These are phyloP conservation scores for Colletotrichum lini DNA, from an alignment of 2,329 filamentous ascomycete genomes.

Conservation along the genomic window DNA sequence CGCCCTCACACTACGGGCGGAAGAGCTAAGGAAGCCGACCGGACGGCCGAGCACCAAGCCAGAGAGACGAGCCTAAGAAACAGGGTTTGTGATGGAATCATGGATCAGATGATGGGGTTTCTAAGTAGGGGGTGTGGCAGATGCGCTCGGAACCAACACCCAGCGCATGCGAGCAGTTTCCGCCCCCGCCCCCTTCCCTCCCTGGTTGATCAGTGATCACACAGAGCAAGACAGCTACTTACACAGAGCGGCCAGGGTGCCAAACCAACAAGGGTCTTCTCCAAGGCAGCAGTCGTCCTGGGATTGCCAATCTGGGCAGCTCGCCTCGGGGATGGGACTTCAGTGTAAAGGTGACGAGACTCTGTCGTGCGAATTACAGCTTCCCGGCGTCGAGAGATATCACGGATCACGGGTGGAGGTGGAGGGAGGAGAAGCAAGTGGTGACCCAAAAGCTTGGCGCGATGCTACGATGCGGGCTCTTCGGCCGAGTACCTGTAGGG, in stretches of 20 bases:
- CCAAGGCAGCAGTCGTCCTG: constrained; percentile 19
- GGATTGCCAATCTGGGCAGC: constrained; percentile 21
- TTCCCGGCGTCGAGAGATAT: constrained; percentile 21
- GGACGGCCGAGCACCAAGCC: constrained; percentile 11
- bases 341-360: constrained; percentile 7
- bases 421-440: not conserved
- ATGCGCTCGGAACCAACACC: constrained; percentile 26
- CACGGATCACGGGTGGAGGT: not conserved
- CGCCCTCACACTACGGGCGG: constrained; percentile 3
- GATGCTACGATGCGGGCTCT: constrained; percentile 4
- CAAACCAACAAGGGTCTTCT: constrained; percentile 25
- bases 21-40: constrained; percentile 19
- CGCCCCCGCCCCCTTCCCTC: not conserved
- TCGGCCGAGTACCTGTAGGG: constrained; percentile 16
- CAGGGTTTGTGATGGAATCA: constrained; percentile 39
- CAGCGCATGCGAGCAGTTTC: constrained; percentile 1
- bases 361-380: constrained; percentile 22
- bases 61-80: constrained; percentile 19
- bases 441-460: not conserved
- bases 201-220: constrained; percentile 14
- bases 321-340: not conserved
- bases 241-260: constrained; percentile 7
- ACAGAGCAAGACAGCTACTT: not conserved
- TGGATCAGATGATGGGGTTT: constrained; percentile 38
- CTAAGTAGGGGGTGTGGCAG: not conserved